Conservation (phyloP, 192 early-diverging fungal species). For the Funneliformis geosporum region DNA sequence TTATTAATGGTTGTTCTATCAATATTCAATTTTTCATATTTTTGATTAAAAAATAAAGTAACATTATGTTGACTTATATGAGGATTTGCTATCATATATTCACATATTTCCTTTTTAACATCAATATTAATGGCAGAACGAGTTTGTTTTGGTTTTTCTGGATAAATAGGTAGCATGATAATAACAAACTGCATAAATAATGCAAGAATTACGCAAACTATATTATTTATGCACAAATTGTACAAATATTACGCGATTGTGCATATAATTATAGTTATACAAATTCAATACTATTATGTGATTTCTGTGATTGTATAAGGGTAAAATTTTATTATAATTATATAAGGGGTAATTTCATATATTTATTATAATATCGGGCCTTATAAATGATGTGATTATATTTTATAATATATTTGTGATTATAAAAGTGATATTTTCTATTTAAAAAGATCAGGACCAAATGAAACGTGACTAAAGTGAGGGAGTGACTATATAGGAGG, state of each 20-base stretch:
- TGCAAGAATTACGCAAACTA: too few relatives aligned
- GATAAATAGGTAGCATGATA: not conserved
- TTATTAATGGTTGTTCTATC: not conserved
- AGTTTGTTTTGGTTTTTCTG: not conserved
- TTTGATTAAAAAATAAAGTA: conserved; percentile 3
- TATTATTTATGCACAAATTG: not conserved
- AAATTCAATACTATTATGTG: too few relatives aligned
- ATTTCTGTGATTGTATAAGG: too few relatives aligned
- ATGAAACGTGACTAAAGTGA: too few relatives aligned
- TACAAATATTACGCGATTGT: too few relatives aligned
- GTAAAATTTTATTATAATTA: not conserved
- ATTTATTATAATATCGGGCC: not conserved
- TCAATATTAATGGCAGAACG: not conserved
- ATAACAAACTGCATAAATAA: not conserved
- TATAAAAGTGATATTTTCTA: too few relatives aligned
- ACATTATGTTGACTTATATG: not conserved
- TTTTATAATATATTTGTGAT: not conserved
- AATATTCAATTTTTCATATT: not conserved
- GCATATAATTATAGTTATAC: too few relatives aligned
- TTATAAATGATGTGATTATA: not conserved
- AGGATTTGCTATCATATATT: not conserved
- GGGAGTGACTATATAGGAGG: too few relatives aligned
- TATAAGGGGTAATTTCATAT: not conserved
- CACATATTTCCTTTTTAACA: conserved; percentile 8
- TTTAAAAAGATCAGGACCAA: too few relatives aligned